A percentile compares a stretch with the other conserved stretches of the same genome.
Conservation (phyloP, 257 asterid species). For the Marsdenia floribunda region DNA sequence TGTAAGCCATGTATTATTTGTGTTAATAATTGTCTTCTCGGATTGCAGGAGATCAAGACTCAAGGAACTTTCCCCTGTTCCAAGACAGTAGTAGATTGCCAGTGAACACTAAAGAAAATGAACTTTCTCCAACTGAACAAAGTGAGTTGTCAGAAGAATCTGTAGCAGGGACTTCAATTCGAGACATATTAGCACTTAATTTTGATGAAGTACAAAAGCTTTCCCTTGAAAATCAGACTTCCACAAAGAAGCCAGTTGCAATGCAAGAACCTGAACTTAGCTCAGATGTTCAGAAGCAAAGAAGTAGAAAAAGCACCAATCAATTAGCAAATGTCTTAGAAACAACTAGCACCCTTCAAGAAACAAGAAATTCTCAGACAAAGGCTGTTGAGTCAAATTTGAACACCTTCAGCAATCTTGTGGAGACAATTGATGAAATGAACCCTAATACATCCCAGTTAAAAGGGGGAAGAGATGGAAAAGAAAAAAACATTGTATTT, state of each 20-base stretch:
- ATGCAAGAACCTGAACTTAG: slow-evolving; percentile 30
- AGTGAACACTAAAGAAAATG: slow-evolving; percentile 24
- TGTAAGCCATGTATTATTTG: background rate
- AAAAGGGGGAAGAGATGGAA: slow-evolving; percentile 40
- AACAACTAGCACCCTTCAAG: slow-evolving; percentile 33
- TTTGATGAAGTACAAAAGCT: slow-evolving; percentile 25
- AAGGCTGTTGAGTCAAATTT: slow-evolving; percentile 43
- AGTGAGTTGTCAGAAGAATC: slow-evolving; percentile 65
- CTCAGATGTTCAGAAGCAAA: slow-evolving; percentile 30
- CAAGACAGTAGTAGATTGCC: slow-evolving; percentile 22
- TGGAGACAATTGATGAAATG: slow-evolving; percentile 26
- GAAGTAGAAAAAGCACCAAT: slow-evolving; percentile 26
- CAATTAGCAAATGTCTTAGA: slow-evolving; percentile 38
- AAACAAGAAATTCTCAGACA: slow-evolving; percentile 34
- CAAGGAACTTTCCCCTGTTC: slow-evolving; percentile 21
- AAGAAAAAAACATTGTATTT: slow-evolving; percentile 45
- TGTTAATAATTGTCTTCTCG: slow-evolving; percentile 20
- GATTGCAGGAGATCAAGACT: slow-evolving; percentile 33
- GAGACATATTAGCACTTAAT: slow-evolving; percentile 21
- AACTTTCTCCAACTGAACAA: slow-evolving; percentile 37
- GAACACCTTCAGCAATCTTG: slow-evolving; percentile 22
- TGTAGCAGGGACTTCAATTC: slow-evolving; percentile 37
- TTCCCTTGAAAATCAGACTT: slow-evolving; percentile 31
- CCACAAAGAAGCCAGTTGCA: slow-evolving; percentile 25
- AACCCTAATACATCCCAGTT: slow-evolving; percentile 28